These are phyloP conservation scores for Epichloe bromicola DNA, from an alignment of 2,329 filamentous ascomycete species.

Conservation along the genomic window DNA sequence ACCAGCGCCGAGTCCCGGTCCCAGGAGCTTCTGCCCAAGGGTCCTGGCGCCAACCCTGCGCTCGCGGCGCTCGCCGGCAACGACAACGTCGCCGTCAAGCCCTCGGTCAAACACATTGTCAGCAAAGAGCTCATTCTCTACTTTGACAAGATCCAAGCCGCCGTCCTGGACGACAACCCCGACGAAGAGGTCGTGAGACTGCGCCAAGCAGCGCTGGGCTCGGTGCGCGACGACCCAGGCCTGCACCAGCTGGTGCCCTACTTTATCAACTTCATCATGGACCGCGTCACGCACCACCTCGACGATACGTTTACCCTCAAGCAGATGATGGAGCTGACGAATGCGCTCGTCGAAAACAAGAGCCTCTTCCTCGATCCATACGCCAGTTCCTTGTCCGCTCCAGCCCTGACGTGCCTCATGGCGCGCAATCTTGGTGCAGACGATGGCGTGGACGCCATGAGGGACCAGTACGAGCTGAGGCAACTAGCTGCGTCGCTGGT, in stretches of 20 bases:
- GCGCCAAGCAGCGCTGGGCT: conserved; percentile 72
- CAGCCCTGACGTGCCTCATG: conserved; percentile 83
- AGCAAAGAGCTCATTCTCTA: conserved; percentile 94
- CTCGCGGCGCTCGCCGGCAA: conserved; percentile 70
- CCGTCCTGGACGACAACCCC: conserved; percentile 75
- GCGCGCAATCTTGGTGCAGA: conserved; percentile 57
- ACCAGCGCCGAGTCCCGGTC: conserved; percentile 71
- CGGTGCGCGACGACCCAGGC: conserved; percentile 76
- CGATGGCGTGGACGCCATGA: conserved; percentile 36
- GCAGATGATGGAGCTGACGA: conserved; percentile 84
- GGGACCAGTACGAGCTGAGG: conserved; percentile 65
- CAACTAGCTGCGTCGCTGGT: conserved; percentile 76
- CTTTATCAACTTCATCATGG: conserved; percentile 89
- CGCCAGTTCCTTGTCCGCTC: conserved; percentile 57
- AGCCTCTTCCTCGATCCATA: conserved; percentile 59
- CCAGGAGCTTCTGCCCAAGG: conserved; percentile 80
- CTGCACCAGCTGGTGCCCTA: conserved; percentile 93
- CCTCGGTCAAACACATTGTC: conserved; percentile 87
- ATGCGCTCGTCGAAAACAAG: conserved; percentile 72
- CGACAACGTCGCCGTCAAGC: conserved; percentile 74
- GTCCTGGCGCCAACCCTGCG: conserved; percentile 73
- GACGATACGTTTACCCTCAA: conserved; percentile 80
- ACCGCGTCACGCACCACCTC: conserved; percentile 88
- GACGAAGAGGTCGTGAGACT: conserved; percentile 62
- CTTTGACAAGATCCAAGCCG: conserved; percentile 87